phyloP scores from a whole-genome alignment of 164 flowering plant genomes.

The Buxus sempervirens region DNA sequence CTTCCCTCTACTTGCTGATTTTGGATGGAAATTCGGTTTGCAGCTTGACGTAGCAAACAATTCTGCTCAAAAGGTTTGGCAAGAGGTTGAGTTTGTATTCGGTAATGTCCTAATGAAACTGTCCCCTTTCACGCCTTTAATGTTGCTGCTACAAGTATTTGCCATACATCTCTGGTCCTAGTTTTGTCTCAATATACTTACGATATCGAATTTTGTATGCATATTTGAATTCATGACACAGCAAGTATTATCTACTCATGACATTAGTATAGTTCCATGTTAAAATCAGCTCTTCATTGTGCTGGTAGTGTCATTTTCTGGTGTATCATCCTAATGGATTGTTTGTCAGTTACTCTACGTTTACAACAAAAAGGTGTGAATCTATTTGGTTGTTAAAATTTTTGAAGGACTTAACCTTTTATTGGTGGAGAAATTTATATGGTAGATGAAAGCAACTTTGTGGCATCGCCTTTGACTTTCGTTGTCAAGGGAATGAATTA shows the following conservation, averaged over 20 bases:
- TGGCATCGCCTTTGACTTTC: neutral
- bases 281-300: neutral
- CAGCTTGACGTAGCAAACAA: constrained; percentile 85
- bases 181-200: neutral
- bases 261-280: neutral
- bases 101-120: constrained; percentile 47
- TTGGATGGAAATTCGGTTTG: constrained; percentile 13
- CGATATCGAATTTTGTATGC: neutral
- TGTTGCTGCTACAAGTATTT: neutral
- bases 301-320: neutral
- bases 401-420: neutral
- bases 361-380: too few relatives aligned
- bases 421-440: neutral
- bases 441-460: neutral
- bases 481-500: neutral
- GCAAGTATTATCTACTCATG: neutral
- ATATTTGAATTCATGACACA: neutral
- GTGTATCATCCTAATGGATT: too few relatives aligned
- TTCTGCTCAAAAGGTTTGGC: constrained; percentile 81
- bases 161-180: neutral
- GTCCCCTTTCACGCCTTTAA: neutral
- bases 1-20: neutral
- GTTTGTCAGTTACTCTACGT: too few relatives aligned
- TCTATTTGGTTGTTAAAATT: too few relatives aligned
- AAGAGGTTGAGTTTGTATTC: constrained; percentile 73